Base-by-base conservation (phyloP, 768 basidiomycete genomes). In the Hemileccinum rubropunctum region DNA sequence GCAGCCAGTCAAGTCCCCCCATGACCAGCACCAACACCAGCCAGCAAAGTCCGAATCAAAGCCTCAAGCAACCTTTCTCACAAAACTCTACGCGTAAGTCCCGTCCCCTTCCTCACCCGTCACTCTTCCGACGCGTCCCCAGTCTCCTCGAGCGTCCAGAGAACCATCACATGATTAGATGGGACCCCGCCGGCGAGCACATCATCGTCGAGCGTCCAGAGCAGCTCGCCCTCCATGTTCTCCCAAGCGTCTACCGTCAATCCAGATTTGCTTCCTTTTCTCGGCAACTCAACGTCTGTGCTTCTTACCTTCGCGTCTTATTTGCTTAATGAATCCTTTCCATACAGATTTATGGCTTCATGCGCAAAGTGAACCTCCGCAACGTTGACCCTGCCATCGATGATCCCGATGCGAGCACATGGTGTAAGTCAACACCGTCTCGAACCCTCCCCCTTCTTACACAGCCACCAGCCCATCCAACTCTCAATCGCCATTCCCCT, bases 261-360 rank as follows among this genome's bases (percentile, higher is more conserved):
- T 95, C 90, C 66, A 81, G 92, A 75, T 97, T 97, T 69, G 94
- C 94, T 44, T 91, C 88, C 80, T 97, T 95, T 80, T 95, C 92
- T 60, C 84, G 93, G 72, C 93, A 97, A 80, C 83, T 97, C 67
- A 97, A 97, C 74, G 92, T 95, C 63, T 55, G 83, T 80, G 66
- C 67, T 64, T 57, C 66, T 62, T 50, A 53, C 62, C 62, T 61
- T 63, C 64, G 52, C 54, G 43, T 54, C 58, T 42, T 55, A 51
- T 64, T 48, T 47, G 45, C 54, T 58, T 57, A 54, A 62, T 59
- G 51, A 56, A 56, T 45, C 28, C 49, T 49, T 44, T 61, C 61
- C 50, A 45, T 50, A 61, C 61, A 95, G 93, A 97, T 97, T 72
- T 97, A 97, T 76, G 94, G 93, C 58, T 97, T 94, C 77, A 95